Conservation (phyloP, 2,329 filamentous ascomycete genomes). For the Didymella exigua region DNA sequence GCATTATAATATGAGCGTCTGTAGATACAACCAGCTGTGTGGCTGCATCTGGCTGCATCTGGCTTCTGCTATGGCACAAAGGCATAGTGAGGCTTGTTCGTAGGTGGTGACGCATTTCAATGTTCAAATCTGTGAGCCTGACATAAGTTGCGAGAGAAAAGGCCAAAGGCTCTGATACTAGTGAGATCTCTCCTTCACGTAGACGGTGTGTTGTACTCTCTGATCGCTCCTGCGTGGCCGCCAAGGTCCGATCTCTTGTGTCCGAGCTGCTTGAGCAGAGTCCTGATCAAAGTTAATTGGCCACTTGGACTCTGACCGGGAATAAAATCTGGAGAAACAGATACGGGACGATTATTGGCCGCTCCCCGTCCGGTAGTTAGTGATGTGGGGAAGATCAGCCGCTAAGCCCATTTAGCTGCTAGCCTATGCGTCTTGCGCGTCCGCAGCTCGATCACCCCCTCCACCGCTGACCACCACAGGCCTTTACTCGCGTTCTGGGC, state of each 20-base stretch:
- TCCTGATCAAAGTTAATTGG: too few relatives aligned
- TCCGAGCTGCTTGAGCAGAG: not conserved
- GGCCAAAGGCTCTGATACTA: too few relatives aligned
- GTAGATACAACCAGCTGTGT: too few relatives aligned
- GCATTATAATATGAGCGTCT: too few relatives aligned
- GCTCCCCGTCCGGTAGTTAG: not conserved
- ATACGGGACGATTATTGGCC: conserved; percentile 1
- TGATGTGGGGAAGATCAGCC: conserved; percentile 14
- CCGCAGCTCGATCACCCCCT: conserved; percentile 10
- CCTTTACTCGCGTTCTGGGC: not conserved
- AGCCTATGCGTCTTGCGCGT: not conserved
- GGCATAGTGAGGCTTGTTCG: too few relatives aligned
- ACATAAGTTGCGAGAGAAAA: too few relatives aligned
- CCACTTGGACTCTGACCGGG: not conserved
- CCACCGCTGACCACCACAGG: not conserved
- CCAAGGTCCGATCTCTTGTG: not conserved
- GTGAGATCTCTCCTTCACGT: too few relatives aligned
- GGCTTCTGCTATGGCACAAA: too few relatives aligned
- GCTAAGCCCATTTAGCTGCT: not conserved
- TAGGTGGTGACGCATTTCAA: too few relatives aligned
- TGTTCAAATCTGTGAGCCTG: too few relatives aligned
- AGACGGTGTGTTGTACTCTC: too few relatives aligned
- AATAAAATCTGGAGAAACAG: not conserved
- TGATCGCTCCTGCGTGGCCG: not conserved
- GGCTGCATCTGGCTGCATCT: too few relatives aligned